Conservation (phyloP, 2,329 filamentous ascomycete genomes). For the Aspergillus quadrilineatus region DNA sequence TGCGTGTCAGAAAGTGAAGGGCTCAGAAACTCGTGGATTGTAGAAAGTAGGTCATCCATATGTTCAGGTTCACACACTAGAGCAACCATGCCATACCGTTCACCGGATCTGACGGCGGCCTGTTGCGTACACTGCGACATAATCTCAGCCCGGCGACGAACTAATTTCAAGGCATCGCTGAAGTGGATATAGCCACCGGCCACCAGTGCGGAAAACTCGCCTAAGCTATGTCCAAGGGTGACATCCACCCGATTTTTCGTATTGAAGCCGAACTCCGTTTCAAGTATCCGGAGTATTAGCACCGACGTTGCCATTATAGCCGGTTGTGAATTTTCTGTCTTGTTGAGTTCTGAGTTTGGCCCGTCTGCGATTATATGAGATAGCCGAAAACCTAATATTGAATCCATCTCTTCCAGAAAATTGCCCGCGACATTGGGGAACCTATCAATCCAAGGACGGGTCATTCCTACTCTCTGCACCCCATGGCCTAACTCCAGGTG, state of each 20-base stretch:
- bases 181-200: constrained; percentile 78
- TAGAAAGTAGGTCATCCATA: constrained; percentile 65
- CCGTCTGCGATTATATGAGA: constrained; percentile 77
- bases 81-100: constrained; percentile 92
- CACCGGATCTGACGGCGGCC: constrained; percentile 66
- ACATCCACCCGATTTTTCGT: constrained; percentile 71
- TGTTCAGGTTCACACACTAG: constrained; percentile 82
- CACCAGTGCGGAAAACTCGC: constrained; percentile 89
- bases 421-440: constrained; percentile 75
- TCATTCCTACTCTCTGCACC: constrained; percentile 86
- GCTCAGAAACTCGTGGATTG: constrained; percentile 76
- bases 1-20: constrained; percentile 65
- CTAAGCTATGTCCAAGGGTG: constrained; percentile 84
- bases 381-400: constrained; percentile 70
- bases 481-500: constrained; percentile 66
- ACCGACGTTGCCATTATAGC: constrained; percentile 95
- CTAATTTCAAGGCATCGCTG: constrained; percentile 72
- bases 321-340: constrained; percentile 85
- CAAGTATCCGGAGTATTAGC: constrained; percentile 81
- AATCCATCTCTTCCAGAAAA: constrained; percentile 84
- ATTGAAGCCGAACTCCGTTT: constrained; percentile 78
- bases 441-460: constrained; percentile 77
- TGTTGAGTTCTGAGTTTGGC: constrained; percentile 72
- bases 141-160: constrained; percentile 73
- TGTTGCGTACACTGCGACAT: constrained; percentile 75